Percentiles rank a stretch among this genome's conserved stretches.
Conservation (phyloP, 176 grass and related monocot genomes). For the Zea luxurians region DNA sequence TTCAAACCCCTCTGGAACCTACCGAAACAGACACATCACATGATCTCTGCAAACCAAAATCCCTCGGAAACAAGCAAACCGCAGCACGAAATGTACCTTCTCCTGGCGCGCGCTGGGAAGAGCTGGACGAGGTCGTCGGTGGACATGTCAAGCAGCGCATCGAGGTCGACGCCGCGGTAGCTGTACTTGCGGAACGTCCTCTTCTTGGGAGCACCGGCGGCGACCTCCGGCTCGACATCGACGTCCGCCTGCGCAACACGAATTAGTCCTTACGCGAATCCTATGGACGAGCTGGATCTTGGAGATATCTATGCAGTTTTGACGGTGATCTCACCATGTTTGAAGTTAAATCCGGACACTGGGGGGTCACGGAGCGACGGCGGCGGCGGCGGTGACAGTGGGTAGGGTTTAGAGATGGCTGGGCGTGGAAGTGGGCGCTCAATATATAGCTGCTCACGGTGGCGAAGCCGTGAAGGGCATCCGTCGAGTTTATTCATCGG, state of each 20-base stretch:
- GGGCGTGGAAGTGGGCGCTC: background rate
- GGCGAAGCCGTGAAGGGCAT: background rate
- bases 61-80: background rate
- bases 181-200: constrained; percentile 96
- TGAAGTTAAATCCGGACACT: background rate
- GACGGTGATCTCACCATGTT: constrained; percentile 29
- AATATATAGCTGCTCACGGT: constrained; percentile 31
- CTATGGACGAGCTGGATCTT: background rate
- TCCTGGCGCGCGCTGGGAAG: constrained; percentile 78
- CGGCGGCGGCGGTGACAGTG: constrained; percentile 19
- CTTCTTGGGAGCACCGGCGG: constrained; percentile 85
- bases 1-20: constrained; percentile 95
- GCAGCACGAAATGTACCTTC: constrained; percentile 43
- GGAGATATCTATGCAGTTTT: background rate
- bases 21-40: background rate
- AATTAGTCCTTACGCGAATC: background rate
- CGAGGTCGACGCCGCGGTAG: constrained; percentile 86
- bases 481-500: background rate
- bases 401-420: constrained; percentile 32
- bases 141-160: constrained; percentile 93
- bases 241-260: constrained; percentile 54
- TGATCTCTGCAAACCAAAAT: background rate
- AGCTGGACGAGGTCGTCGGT: constrained; percentile 96
- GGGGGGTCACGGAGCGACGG: background rate
- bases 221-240: constrained; percentile 66